These are phyloP conservation scores for Ziziphus jujuba DNA, from an alignment of 306 rosid genomes.

Conservation along the genomic window DNA sequence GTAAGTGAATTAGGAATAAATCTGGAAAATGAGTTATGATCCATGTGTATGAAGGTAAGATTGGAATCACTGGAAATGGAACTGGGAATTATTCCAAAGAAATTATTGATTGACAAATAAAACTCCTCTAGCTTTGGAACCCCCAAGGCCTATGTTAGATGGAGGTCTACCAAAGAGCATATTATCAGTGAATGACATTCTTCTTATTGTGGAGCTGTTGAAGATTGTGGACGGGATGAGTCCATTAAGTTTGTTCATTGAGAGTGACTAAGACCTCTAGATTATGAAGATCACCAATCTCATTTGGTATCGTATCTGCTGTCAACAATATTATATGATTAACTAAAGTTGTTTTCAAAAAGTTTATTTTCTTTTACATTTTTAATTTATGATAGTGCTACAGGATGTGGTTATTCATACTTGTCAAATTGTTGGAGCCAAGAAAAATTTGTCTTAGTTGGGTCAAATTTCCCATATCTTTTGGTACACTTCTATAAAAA, in stretches of 20 bases:
- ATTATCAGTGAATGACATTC: neutral
- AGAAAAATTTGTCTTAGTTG: neutral
- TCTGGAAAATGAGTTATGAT: conserved; percentile 4
- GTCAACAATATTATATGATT: neutral
- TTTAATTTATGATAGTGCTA: neutral
- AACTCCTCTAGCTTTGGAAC: conserved; percentile 17
- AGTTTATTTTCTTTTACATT: too few relatives aligned
- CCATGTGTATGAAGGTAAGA: neutral
- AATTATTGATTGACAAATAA: neutral
- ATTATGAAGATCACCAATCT: conserved; percentile 15
- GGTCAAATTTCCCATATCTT: neutral
- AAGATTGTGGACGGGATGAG: conserved; percentile 19
- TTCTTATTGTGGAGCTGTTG: conserved; percentile 3
- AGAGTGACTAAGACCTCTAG: neutral
- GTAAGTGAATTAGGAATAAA: conserved; percentile 2
- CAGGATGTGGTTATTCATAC: neutral
- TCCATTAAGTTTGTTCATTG: neutral
- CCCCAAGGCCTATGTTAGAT: neutral
- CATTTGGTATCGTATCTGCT: conserved; percentile 19
- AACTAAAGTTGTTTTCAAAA: too few relatives aligned
- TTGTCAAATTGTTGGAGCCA: conserved; percentile 4
- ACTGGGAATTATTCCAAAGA: conserved; percentile 15
- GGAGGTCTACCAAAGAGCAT: conserved; percentile 16
- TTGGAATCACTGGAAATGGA: conserved; percentile 23
- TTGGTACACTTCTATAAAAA: conserved; percentile 10